These are phyloP conservation scores for Argentina anserina DNA, from an alignment of 306 rosid genomes.

Conservation along the genomic window DNA sequence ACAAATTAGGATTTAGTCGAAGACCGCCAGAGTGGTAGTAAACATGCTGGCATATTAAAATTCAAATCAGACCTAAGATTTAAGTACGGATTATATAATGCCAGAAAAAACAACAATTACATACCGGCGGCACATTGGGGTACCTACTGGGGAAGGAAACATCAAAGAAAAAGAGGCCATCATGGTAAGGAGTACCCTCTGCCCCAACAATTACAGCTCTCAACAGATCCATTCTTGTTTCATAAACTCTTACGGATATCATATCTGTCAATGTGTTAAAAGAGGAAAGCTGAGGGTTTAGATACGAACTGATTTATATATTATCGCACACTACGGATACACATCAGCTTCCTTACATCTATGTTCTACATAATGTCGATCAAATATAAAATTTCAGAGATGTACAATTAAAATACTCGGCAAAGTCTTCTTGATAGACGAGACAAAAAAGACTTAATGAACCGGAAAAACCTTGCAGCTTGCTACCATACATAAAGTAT, in stretches of 20 bases:
- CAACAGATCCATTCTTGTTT: conserved; percentile 77
- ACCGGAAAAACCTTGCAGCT: conserved; percentile 16
- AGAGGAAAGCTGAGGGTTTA: conserved; percentile 17
- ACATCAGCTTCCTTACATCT: conserved; percentile 16
- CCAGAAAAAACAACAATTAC: conserved; percentile 26
- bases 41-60: conserved; percentile 48
- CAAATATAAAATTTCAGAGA: conserved; percentile 1
- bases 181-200: conserved; percentile 94
- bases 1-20: conserved; percentile 82
- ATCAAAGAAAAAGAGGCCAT: conserved; percentile 87
- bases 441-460: not conserved
- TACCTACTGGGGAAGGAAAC: conserved; percentile 64
- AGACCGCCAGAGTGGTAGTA: conserved; percentile 82
- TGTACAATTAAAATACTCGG: not conserved
- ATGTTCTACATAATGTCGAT: conserved; percentile 4
- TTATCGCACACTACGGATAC: not conserved
- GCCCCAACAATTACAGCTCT: conserved; percentile 93
- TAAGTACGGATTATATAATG: conserved; percentile 5
- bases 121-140: conserved; percentile 79
- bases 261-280: conserved; percentile 37
- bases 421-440: not conserved
- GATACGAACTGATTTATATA: conserved; percentile 6
- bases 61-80: conserved; percentile 21
- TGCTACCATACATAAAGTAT: not conserved
- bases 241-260: conserved; percentile 79